These are phyloP conservation scores for Vigna unguiculata DNA, from an alignment of 306 rosid species.

Conservation along the genomic window DNA sequence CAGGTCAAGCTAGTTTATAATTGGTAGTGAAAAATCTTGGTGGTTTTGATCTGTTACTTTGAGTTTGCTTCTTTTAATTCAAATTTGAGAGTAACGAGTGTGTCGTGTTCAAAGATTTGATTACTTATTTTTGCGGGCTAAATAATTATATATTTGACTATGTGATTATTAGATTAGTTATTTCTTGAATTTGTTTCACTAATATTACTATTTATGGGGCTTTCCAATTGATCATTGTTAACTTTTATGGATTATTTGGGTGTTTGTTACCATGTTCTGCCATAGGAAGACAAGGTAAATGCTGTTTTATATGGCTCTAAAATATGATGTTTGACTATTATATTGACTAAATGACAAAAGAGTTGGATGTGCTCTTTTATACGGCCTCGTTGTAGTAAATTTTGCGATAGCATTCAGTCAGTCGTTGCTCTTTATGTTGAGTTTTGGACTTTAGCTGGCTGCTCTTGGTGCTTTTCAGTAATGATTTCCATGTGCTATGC, in stretches of 20 bases:
- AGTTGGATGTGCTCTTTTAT: slow-evolving; percentile 20
- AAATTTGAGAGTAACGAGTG: background rate
- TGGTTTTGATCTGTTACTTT: background rate
- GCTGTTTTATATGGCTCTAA: too few relatives aligned
- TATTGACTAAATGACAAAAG: slow-evolving; percentile 19
- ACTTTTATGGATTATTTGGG: slow-evolving; percentile 15
- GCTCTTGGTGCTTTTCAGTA: slow-evolving; percentile 21
- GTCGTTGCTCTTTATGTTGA: slow-evolving; percentile 10
- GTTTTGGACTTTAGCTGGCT: slow-evolving; percentile 30
- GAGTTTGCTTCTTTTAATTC: background rate
- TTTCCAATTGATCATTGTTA: slow-evolving; percentile 1
- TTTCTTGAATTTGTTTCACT: slow-evolving; percentile 31
- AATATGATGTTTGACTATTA: slow-evolving; percentile 14
- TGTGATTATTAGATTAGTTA: background rate
- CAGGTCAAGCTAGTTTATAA: background rate
- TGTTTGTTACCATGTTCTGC: slow-evolving; percentile 14
- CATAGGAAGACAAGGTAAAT: slow-evolving; percentile 10
- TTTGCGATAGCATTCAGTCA: slow-evolving; percentile 2
- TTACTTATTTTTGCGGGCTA: background rate
- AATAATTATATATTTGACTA: slow-evolving; percentile 11
- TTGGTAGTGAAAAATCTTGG: slow-evolving; percentile 6
- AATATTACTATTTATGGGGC: slow-evolving; percentile 9
- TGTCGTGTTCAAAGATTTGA: slow-evolving; percentile 9
- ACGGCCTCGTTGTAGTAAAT: slow-evolving; percentile 5
- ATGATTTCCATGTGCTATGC: slow-evolving; percentile 20